Conservation (phyloP, 2,329 filamentous ascomycete genomes). For the Geoglossum cookeanum region DNA sequence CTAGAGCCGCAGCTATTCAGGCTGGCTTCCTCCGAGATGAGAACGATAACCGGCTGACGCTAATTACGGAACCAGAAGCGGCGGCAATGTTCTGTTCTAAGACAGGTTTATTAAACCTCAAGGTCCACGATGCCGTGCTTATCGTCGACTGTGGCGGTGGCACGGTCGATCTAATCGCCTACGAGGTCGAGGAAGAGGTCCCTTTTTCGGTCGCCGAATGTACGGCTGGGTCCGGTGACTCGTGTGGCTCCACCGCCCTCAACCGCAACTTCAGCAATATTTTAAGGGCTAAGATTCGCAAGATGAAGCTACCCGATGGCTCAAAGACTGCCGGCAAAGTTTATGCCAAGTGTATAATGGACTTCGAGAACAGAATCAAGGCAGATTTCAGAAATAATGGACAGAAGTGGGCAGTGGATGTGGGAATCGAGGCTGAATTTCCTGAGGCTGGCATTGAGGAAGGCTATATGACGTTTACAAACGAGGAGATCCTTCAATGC, state of each 20-base stretch:
- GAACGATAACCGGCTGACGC: conserved; percentile 87
- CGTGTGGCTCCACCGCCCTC: conserved; percentile 91
- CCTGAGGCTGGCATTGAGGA: conserved; percentile 96
- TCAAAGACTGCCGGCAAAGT: conserved; percentile 96
- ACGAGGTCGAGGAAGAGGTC: conserved; percentile 94
- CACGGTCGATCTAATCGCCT: conserved; percentile 96
- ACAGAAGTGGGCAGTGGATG: conserved; percentile 97
- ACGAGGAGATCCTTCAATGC: conserved; percentile 96
- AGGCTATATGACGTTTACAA: conserved; percentile 99
- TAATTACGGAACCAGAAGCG: conserved; percentile 92
- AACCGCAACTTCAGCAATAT: conserved; percentile 99
- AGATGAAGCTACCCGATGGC: conserved; percentile 96
- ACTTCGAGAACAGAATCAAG: conserved; percentile 99
- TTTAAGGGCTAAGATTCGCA: conserved; percentile 86
- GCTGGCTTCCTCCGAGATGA: conserved; percentile 92
- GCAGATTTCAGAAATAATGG: conserved; percentile 98
- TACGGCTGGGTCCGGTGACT: conserved; percentile 91
- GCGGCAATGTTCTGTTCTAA: conserved; percentile 96
- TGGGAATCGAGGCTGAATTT: conserved; percentile 95
- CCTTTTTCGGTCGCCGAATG: conserved; percentile 95
- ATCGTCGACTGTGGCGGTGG: conserved; percentile 98
- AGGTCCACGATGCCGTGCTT: conserved; percentile 94
- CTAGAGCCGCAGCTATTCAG: conserved; percentile 86
- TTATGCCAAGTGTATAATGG: conserved; percentile 99
- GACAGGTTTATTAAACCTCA: conserved; percentile 85